A percentile compares a stretch with the other conserved stretches of the same genome.
phyloP scores from a whole-genome alignment of 2,329 filamentous ascomycete species.

The Leptographium procerum region DNA sequence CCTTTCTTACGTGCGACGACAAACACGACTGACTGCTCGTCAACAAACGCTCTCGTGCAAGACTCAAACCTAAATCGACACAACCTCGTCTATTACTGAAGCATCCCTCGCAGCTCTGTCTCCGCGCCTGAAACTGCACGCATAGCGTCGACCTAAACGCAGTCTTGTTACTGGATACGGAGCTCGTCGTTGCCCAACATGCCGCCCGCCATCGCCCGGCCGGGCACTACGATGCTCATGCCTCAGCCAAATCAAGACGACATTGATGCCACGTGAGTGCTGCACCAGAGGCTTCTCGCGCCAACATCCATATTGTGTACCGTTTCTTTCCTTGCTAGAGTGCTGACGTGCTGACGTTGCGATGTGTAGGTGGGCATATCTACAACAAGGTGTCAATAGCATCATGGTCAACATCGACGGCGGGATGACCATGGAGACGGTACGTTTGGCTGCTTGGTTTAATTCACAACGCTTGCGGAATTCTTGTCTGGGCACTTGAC shows the following conservation, averaged over 20 bases:
- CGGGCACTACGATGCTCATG: constrained; percentile 4
- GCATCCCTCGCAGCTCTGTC: background rate
- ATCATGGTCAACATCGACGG: constrained; percentile 90
- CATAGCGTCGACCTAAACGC: background rate
- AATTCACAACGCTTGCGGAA: background rate
- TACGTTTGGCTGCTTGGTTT: constrained; percentile 25
- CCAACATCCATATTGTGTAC: background rate
- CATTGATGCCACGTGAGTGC: constrained; percentile 14
- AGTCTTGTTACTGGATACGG: background rate
- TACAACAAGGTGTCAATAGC: constrained; percentile 76
- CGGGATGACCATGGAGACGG: constrained; percentile 85
- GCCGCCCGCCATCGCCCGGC: constrained; percentile 6
- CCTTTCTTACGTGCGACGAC: background rate
- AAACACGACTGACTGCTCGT: background rate
- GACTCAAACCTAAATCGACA: background rate
- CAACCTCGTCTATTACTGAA: background rate
- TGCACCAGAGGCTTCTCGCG: background rate
- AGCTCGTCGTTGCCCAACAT: background rate
- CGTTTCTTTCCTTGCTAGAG: background rate
- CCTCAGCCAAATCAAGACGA: constrained; percentile 12
- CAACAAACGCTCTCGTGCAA: background rate
- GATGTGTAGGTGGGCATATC: constrained; percentile 65
- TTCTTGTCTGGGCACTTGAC: background rate
- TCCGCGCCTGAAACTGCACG: background rate
- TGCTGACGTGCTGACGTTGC: constrained; percentile 1